Evolutionary conservation across 2,329 filamentous ascomycete genomes (phyloP).

Genomic region (Cordyceps pruinosa): DNA sequence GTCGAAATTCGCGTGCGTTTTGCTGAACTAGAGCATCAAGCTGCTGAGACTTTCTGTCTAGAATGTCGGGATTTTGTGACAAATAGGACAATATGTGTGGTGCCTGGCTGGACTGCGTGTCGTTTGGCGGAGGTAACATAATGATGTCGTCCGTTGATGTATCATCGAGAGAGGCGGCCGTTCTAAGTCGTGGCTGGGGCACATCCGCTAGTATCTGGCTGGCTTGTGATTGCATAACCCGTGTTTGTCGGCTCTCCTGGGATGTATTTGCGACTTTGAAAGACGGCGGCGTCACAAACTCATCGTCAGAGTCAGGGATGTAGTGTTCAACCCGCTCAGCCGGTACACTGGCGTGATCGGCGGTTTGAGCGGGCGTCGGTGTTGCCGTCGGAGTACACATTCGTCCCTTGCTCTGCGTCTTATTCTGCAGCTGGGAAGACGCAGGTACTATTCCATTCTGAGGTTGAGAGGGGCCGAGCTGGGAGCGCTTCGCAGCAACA

Average conservation of each 20-base stretch:
- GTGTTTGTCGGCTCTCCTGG: background rate
- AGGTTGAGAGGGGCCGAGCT: background rate
- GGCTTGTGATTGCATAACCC: background rate
- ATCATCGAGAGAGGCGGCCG: background rate
- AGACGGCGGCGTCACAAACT: constrained; percentile 38
- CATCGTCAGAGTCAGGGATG: constrained; percentile 52
- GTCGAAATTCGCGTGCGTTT: constrained; percentile 42
- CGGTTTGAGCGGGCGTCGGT: background rate
- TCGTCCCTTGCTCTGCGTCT: background rate
- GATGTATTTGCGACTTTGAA: constrained; percentile 25
- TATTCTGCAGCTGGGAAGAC: background rate
- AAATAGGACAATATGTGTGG: constrained; percentile 25
- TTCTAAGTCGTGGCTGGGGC: background rate
- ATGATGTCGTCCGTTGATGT: constrained; percentile 2
- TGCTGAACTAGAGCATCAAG: constrained; percentile 37
- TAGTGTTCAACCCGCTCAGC: constrained; percentile 25
- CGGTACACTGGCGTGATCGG: background rate
- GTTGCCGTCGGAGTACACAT: too few species aligned
- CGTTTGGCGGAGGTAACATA: background rate
- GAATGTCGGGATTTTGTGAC: constrained; percentile 21
- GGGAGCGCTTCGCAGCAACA: background rate
- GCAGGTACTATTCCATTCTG: constrained; percentile 17
- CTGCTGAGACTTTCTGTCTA: constrained; percentile 30
- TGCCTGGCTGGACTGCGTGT: constrained; percentile 19
- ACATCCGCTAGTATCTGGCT: background rate